Base-by-base conservation (phyloP, 352 stramenopile genomes). In the Blastocystis sp. region DNA sequence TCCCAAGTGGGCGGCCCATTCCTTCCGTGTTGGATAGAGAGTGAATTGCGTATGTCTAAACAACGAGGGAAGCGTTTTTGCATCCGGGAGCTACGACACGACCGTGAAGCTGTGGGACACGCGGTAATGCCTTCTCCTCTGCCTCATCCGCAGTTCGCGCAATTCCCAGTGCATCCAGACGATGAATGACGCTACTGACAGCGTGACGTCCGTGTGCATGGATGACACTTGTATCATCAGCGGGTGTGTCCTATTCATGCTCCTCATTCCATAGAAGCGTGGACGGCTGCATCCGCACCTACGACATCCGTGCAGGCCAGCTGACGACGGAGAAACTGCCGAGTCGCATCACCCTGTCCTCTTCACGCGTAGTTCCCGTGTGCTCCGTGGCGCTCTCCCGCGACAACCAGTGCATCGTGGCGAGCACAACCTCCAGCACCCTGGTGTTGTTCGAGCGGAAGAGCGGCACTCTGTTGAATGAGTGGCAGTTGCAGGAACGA, bases 11-110 rank as follows among this genome's bases (percentile, higher is more conserved):
- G 41, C 2, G 52, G 21, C 59, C 21, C 34, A 2, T 21, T 52
- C 71, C 3, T 60, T 28, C 17, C 17, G 2, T 61, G 17, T 21
- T 23, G 43, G 10, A 11, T 78, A 87, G 77, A 43, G 77, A 2
- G 43, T 87, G 34, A 87, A 87, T 7, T 62, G 52, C 2, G 34
- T 87, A 28, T 74, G 43, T 28, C 71, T 62, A 21, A 87, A 87
- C 52, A 60, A 43, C 34, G 77, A 87, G 19, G 56, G 77, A 65
- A 76, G 52, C 21, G 41, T 87, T 4, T 60, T 87, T 40, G 77
- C 65, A 59, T 87, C 77, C 40, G 77, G 77, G 5, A 87, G 62
- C 38, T 87, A 87, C 53, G 77, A 87, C 60, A 77, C 77, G 28
- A 87, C 77, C 7, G 77, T 87, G 11, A 87, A 87, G 21, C 43